phyloP scores from a whole-genome alignment of 1,284 basidiomycete genomes.

The Anthracocystis walkeri region DNA sequence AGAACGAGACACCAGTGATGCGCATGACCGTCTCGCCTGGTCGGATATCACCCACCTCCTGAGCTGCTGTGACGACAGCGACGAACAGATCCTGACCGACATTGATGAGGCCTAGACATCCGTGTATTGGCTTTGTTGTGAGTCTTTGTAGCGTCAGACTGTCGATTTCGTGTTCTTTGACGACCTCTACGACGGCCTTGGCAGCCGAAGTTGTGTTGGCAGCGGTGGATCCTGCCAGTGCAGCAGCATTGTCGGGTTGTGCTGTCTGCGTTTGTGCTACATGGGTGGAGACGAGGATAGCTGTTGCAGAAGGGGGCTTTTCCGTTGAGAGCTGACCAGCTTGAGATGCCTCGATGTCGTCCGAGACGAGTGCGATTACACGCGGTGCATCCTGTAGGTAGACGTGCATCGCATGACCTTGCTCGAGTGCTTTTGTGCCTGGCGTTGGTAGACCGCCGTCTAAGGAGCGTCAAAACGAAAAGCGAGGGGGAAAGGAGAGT shows the following conservation, averaged over 20 bases:
- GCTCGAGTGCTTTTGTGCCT: slow-evolving; percentile 1
- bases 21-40: slow-evolving; percentile 50
- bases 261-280: slow-evolving; percentile 7
- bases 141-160: slow-evolving; percentile 35
- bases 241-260: slow-evolving; percentile 16
- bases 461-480: background rate
- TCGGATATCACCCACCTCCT: slow-evolving; percentile 54
- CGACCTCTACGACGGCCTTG: slow-evolving; percentile 53
- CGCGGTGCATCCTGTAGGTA: slow-evolving; percentile 59
- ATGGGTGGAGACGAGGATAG: slow-evolving; percentile 44
- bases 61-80: slow-evolving; percentile 53
- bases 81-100: slow-evolving; percentile 63
- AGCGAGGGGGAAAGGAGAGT: too few species aligned
- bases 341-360: slow-evolving; percentile 13
- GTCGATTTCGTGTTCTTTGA: slow-evolving; percentile 41
- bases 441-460: background rate
- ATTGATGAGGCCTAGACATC: slow-evolving; percentile 64
- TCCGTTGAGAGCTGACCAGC: slow-evolving; percentile 1
- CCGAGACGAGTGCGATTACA: slow-evolving; percentile 47
- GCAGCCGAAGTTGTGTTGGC: slow-evolving; percentile 23
- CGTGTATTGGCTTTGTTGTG: slow-evolving; percentile 38
- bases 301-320: slow-evolving; percentile 24
- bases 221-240: slow-evolving; percentile 22
- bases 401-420: slow-evolving; percentile 59
- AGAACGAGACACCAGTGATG: slow-evolving; percentile 62